A percentile compares a stretch with the other conserved stretches of the same genome.
Evolutionary conservation across 2,329 filamentous ascomycete genomes (phyloP).

Genomic region (Anisogramma anomala): DNA sequence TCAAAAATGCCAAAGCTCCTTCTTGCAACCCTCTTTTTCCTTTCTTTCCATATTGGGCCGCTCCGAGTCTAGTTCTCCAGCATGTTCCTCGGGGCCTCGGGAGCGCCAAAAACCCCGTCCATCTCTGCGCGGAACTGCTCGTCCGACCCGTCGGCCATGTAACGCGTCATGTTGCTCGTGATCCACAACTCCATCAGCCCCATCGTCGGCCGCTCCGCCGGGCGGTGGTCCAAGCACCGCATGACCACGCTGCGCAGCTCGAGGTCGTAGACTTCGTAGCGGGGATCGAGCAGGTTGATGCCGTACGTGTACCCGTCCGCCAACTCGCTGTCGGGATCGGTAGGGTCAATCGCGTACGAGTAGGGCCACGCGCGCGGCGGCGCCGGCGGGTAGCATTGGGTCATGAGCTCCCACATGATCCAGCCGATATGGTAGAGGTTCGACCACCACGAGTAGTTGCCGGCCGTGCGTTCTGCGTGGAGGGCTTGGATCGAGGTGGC

Average conservation of each 20-base stretch:
- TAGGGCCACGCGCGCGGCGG: neutral
- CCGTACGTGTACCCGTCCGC: neutral
- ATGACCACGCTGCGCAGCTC: neutral
- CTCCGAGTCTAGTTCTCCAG: no score
- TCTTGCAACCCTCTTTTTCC: no score
- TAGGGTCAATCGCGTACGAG: neutral
- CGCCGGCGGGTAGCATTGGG: neutral
- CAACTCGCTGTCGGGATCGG: neutral
- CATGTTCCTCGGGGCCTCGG: no score
- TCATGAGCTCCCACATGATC: neutral
- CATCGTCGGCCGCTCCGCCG: neutral
- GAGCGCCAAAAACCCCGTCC: neutral
- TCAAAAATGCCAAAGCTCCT: no score
- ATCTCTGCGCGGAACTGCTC: neutral
- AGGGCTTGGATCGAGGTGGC: neutral
- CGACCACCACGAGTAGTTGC: neutral
- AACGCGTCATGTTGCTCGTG: neutral
- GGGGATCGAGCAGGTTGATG: neutral
- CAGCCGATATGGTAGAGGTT: conserved; percentile 3
- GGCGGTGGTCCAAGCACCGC: neutral
- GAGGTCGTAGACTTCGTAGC: neutral
- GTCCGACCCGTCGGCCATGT: neutral
- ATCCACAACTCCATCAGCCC: neutral
- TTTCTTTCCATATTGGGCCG: no score
- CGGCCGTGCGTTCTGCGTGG: neutral